phyloP scores from a whole-genome alignment of 179 eudicot genomes.

The Silene vulgaris region DNA sequence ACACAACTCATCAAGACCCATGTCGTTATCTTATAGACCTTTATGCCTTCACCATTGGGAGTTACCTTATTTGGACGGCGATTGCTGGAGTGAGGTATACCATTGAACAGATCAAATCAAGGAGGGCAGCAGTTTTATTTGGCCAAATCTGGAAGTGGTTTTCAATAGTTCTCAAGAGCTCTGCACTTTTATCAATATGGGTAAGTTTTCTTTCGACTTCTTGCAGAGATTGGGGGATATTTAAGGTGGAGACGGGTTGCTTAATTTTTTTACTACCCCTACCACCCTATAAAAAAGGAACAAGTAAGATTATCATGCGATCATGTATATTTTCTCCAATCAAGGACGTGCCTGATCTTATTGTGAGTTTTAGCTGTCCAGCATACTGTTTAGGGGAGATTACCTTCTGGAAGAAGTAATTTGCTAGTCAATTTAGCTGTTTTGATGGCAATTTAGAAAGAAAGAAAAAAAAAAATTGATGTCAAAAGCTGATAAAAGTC shows the following conservation, averaged over 20 bases:
- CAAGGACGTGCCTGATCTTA: background rate
- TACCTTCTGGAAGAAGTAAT: background rate
- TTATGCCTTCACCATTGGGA: slow-evolving; percentile 90
- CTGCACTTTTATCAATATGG: slow-evolving; percentile 80
- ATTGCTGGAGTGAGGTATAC: slow-evolving; percentile 83
- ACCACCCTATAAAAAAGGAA: too few relatives aligned
- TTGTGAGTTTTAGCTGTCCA: background rate
- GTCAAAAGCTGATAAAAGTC: background rate
- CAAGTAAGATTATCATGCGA: too few relatives aligned
- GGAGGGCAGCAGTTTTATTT: slow-evolving; percentile 62
- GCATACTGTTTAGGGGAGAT: background rate
- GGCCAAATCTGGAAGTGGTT: slow-evolving; percentile 85
- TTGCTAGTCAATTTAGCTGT: background rate
- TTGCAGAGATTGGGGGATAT: background rate
- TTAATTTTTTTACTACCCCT: background rate
- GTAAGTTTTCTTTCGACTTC: slow-evolving; percentile 34
- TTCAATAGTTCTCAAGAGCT: slow-evolving; percentile 73
- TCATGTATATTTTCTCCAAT: too few relatives aligned
- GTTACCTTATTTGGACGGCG: slow-evolving; percentile 86
- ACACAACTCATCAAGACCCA: background rate
- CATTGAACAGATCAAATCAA: slow-evolving; percentile 64
- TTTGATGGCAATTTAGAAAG: background rate
- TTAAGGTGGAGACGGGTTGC: background rate
- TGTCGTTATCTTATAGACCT: slow-evolving; percentile 41
- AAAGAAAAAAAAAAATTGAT: background rate